Evolutionary conservation across 371 early-diverging fungal genomes (phyloP).

Genomic region (Mortierella sp.): DNA sequence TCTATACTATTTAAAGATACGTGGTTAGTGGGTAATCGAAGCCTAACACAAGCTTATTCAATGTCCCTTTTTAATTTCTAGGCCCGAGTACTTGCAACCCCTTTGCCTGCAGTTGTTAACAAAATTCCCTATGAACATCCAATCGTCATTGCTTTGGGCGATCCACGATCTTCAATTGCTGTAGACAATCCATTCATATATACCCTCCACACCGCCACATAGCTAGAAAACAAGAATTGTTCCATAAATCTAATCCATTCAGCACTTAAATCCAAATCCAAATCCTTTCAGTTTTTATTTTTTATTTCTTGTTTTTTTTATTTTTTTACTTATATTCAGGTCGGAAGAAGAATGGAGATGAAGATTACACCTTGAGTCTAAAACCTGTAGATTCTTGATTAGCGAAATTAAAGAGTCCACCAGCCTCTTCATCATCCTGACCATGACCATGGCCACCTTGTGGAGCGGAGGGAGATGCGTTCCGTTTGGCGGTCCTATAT

Average conservation of each 20-base stretch:
- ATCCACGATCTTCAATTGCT: slow-evolving; percentile 53
- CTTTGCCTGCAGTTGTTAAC: slow-evolving; percentile 51
- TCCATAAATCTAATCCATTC: too few species aligned
- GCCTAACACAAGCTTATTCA: not conserved
- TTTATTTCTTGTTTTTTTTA: slow-evolving; percentile 1
- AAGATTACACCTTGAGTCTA: slow-evolving; percentile 59
- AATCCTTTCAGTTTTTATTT: not conserved
- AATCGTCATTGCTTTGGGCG: slow-evolving; percentile 55
- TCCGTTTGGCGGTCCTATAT: slow-evolving; percentile 57
- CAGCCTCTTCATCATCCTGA: slow-evolving; percentile 59
- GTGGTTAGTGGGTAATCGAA: too few species aligned
- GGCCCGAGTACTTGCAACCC: slow-evolving; percentile 56
- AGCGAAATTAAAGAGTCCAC: slow-evolving; percentile 66
- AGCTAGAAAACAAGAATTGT: not conserved
- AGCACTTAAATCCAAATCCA: not conserved
- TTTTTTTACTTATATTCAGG: not conserved
- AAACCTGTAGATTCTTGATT: slow-evolving; percentile 72
- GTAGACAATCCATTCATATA: slow-evolving; percentile 18
- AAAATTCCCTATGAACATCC: slow-evolving; percentile 56
- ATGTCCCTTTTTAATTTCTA: slow-evolving; percentile 3
- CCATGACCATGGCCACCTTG: slow-evolving; percentile 69
- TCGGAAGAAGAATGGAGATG: not conserved
- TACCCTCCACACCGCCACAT: slow-evolving; percentile 12
- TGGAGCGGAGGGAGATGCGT: slow-evolving; percentile 75
- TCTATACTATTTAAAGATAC: too few species aligned